These are phyloP conservation scores for Sugiyamaella valdiviana DNA, from an alignment of 805 yeast species.

Conservation along the genomic window DNA sequence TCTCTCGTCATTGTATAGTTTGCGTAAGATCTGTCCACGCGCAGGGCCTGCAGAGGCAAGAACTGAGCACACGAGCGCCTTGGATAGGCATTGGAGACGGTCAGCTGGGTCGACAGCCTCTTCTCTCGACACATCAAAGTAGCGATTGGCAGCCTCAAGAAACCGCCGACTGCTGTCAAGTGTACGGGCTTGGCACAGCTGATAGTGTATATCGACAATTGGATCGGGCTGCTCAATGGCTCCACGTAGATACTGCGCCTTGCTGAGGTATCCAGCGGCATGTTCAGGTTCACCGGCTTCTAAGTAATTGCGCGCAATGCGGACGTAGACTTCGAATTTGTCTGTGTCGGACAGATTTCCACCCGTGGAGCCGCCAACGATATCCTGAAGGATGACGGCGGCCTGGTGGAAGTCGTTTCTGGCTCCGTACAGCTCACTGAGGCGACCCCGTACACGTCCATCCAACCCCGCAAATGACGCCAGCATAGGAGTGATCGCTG, in stretches of 20 bases:
- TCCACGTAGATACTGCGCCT: conserved; percentile 24
- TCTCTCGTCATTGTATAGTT: conserved; percentile 28
- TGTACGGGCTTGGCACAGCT: conserved; percentile 29
- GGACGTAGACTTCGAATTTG: conserved; percentile 22
- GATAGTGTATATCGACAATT: conserved; percentile 21
- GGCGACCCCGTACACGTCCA: conserved; percentile 18
- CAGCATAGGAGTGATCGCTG: conserved; percentile 13
- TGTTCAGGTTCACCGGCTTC: conserved; percentile 25
- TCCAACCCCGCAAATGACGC: conserved; percentile 25
- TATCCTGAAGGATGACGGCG: conserved; percentile 24
- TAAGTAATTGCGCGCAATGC: conserved; percentile 25
- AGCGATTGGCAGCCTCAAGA: conserved; percentile 28
- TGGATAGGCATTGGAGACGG: conserved; percentile 21
- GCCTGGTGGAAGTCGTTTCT: conserved; percentile 19
- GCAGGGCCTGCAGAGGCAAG: conserved; percentile 32
- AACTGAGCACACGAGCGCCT: conserved; percentile 27
- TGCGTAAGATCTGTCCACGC: conserved; percentile 23
- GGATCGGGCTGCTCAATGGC: conserved; percentile 12
- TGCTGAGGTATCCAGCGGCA: conserved; percentile 24
- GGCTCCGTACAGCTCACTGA: conserved; percentile 23
- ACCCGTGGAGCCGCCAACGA: conserved; percentile 17
- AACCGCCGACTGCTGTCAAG: conserved; percentile 26
- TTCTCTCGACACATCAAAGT: conserved; percentile 25
- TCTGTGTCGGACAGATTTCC: conserved; percentile 20
- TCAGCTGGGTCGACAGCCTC: conserved; percentile 24